phyloP scores from a whole-genome alignment of 2,329 filamentous ascomycete genomes.

The Microthyrium microscopicum region DNA sequence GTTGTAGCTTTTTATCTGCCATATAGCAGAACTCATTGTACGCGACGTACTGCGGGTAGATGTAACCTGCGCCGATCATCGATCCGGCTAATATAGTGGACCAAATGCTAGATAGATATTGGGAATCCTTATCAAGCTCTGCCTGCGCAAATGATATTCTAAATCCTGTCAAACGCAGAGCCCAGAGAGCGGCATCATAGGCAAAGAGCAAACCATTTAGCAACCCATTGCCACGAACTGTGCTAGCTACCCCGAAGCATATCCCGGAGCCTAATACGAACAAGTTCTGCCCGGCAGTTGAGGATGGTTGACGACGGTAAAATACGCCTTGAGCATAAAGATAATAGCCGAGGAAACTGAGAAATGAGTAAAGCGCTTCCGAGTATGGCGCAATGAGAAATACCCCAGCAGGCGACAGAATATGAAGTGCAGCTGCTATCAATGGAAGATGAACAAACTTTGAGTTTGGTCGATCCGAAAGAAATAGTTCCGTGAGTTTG shows the following conservation, averaged over 20 bases:
- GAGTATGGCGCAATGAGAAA: conserved; percentile 79
- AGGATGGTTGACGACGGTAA: conserved; percentile 9
- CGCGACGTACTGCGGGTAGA: conserved; percentile 58
- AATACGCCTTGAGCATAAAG: conserved; percentile 34
- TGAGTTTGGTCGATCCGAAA: conserved; percentile 25
- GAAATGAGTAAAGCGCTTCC: conserved; percentile 61
- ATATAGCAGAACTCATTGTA: conserved; percentile 44
- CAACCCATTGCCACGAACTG: conserved; percentile 72
- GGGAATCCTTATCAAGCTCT: not conserved
- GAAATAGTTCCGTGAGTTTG: conserved; percentile 32
- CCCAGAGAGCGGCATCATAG: conserved; percentile 21
- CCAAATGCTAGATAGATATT: conserved; percentile 17
- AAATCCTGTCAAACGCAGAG: conserved; percentile 15
- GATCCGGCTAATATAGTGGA: conserved; percentile 49
- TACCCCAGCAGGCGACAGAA: conserved; percentile 72
- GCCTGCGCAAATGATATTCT: not conserved
- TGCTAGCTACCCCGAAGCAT: conserved; percentile 54
- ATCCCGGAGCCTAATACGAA: conserved; percentile 46
- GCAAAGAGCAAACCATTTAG: conserved; percentile 65
- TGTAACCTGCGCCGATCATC: conserved; percentile 48
- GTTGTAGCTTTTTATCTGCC: conserved; percentile 8
- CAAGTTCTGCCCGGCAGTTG: conserved; percentile 21
- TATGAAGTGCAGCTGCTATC: conserved; percentile 59
- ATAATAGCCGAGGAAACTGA: conserved; percentile 59
- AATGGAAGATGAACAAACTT: too few relatives aligned